Base-by-base conservation (phyloP, 2,329 filamentous ascomycete species). In the Trichoderma simmonsii region DNA sequence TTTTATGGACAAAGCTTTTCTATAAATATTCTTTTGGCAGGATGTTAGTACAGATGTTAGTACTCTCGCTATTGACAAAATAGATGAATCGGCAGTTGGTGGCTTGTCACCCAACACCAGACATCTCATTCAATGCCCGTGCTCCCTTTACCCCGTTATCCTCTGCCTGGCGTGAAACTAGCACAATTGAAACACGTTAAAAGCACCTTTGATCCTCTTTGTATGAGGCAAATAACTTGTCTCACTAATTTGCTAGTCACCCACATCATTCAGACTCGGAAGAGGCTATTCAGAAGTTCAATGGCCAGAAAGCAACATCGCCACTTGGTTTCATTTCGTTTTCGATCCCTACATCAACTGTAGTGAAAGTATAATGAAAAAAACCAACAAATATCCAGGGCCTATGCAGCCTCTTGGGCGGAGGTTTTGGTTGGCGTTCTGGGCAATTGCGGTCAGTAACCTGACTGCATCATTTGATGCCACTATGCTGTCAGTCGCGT, bases 331-430 rank as follows among this genome's bases (percentile, higher is more conserved):
- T 39, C 36, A 4, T 43, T 43, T 43, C 39, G 4, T 43, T n/a
- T 43, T 4, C 3, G 0, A 43, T n/a, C 3, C 1, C 2, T n/a
- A n/a, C 39, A n/a, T 0, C 3, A 4, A 2, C 7, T 9, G 39
- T 4, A 7, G 18, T 43, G 7, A n/a, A n/a, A 9, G 3, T 3
- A 43, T 43, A 9, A 43, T 43, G 18, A 43, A 7, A n/a, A 3
- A 43, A 2, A 0, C 2, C 7, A 43, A n/a, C 0, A n/a, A n/a
- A n/a, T n/a, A 43, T 43, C 7, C 15, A n/a, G 39, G 15, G 39
- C 39, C 36, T 39, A 43, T 43, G 39, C 39, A 43, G 15, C 39
- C 15, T 43, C 39, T 43, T 43, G 39, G 39, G 39, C 39, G 39
- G 15, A 43, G 39, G 39, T 43, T 43, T n/a, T 43, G 15, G 39